Evolutionary conservation across 2,329 filamentous ascomycete genomes (phyloP).

Genomic region (Neonectria faginata): DNA sequence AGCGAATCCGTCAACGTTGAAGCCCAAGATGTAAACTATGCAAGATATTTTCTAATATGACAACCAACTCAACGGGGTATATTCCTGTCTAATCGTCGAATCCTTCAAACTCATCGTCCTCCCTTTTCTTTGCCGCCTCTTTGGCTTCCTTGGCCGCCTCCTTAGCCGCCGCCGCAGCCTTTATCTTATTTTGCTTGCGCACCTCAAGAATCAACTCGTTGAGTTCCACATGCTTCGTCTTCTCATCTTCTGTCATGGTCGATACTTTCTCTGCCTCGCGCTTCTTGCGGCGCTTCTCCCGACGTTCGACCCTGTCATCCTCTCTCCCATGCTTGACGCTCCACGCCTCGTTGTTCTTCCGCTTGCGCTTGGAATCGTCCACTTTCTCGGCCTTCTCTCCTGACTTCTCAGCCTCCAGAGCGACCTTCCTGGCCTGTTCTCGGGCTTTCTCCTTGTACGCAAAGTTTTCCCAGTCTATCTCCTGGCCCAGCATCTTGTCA

Average conservation of each 20-base stretch:
- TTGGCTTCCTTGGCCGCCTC: slow-evolving; percentile 40
- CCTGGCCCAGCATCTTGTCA: slow-evolving; percentile 71
- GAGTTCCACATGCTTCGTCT: slow-evolving; percentile 70
- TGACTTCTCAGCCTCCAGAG: slow-evolving; percentile 62
- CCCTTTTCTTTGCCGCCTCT: slow-evolving; percentile 48
- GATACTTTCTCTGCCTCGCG: slow-evolving; percentile 72
- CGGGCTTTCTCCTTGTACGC: slow-evolving; percentile 78
- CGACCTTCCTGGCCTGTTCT: slow-evolving; percentile 72
- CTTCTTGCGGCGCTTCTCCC: slow-evolving; percentile 73
- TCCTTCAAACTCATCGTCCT: slow-evolving; percentile 68
- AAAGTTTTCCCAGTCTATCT: slow-evolving; percentile 75
- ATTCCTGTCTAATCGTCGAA: slow-evolving; percentile 62
- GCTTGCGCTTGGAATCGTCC: slow-evolving; percentile 65
- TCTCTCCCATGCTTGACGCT: slow-evolving; percentile 77
- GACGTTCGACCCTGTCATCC: slow-evolving; percentile 69
- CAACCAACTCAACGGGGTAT: slow-evolving; percentile 38
- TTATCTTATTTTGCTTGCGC: slow-evolving; percentile 66
- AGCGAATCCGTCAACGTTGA: background rate
- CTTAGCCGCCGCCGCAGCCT: slow-evolving; percentile 45
- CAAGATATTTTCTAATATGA: background rate
- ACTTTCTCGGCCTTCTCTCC: slow-evolving; percentile 53
- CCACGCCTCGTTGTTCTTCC: slow-evolving; percentile 76
- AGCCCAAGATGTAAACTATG: background rate
- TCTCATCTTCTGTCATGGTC: slow-evolving; percentile 78
- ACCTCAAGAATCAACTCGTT: slow-evolving; percentile 73